Evolutionary conservation across 495 filamentous ascomycete genomes (phyloP).

Genomic region (Penicillium bialowiezense): DNA sequence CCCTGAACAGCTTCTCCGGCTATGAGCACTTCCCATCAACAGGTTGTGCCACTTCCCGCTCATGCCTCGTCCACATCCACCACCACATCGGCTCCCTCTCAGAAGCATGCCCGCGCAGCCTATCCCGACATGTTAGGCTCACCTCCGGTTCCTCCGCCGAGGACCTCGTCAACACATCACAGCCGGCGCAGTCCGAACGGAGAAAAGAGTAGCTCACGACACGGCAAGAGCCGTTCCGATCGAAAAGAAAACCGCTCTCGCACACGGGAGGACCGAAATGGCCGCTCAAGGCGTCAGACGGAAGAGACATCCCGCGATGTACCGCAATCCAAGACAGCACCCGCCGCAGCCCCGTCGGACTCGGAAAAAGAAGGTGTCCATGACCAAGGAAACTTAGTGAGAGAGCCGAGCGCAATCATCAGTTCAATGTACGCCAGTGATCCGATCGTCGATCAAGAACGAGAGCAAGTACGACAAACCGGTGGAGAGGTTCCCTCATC

Average conservation of each 20-base stretch:
- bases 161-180: conserved; percentile 44
- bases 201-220: conserved; percentile 36
- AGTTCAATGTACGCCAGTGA: conserved; percentile 77
- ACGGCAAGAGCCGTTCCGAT: conserved; percentile 31
- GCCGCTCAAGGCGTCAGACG: conserved; percentile 30
- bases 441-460: conserved; percentile 71
- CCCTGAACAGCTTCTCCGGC: conserved; percentile 37
- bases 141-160: conserved; percentile 42
- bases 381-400: conserved; percentile 26
- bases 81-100: conserved; percentile 27
- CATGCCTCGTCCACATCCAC: conserved; percentile 32
- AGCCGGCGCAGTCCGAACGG: conserved; percentile 36
- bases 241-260: conserved; percentile 32
- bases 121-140: conserved; percentile 39
- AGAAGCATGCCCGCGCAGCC: conserved; percentile 33
- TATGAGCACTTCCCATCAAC: conserved; percentile 43
- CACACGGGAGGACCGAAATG: conserved; percentile 32
- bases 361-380: conserved; percentile 23
- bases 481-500: conserved; percentile 52
- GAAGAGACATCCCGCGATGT: conserved; percentile 26
- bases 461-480: conserved; percentile 69
- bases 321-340: conserved; percentile 13
- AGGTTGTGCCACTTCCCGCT: conserved; percentile 33
- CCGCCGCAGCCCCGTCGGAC: conserved; percentile 15
- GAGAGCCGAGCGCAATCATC: conserved; percentile 56